These are phyloP conservation scores for Hamiltosporidium tvaerminnensis DNA, from an alignment of 371 early-diverging fungal genomes.

Conservation along the genomic window DNA sequence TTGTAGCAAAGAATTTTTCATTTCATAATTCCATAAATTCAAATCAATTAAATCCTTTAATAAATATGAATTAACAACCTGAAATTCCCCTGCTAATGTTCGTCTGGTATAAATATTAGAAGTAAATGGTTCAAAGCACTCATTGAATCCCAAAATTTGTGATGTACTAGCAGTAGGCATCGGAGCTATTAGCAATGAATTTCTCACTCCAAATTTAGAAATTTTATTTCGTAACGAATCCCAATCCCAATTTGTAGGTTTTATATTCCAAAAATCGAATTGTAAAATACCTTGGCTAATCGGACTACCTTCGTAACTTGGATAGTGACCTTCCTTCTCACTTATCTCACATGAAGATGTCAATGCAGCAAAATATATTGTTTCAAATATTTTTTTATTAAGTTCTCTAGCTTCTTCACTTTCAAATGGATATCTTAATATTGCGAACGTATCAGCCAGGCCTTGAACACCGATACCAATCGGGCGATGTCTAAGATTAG, in stretches of 20 bases:
- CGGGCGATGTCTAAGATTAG: constrained; percentile 85
- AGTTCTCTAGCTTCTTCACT: constrained; percentile 68
- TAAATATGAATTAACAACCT: constrained; percentile 87
- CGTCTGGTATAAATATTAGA: constrained; percentile 90
- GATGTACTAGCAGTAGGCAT: constrained; percentile 99
- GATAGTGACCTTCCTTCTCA: constrained; percentile 64
- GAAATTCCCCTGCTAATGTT: constrained; percentile 95
- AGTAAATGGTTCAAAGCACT: constrained; percentile 95
- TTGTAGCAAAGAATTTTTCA: constrained; percentile 86
- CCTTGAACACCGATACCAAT: constrained; percentile 96
- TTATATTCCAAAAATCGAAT: constrained; percentile 76
- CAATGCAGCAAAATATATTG: constrained; percentile 84
- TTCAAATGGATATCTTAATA: constrained; percentile 84
- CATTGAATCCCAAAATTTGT: constrained; percentile 91
- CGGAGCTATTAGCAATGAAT: constrained; percentile 83
- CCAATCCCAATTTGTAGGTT: constrained; percentile 58
- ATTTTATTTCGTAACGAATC: constrained; percentile 64
- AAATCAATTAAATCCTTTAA: constrained; percentile 75
- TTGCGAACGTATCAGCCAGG: constrained; percentile 86
- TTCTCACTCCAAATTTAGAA: constrained; percentile 74
- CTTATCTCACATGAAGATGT: constrained; percentile 84
- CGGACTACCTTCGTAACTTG: constrained; percentile 73
- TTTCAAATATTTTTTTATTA: constrained; percentile 81
- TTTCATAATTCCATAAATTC: constrained; percentile 77
- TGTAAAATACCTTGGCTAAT: constrained; percentile 78